Evolutionary conservation across 1,139 yeast genomes (phyloP).

Genomic region (Spathaspora sp.): DNA sequence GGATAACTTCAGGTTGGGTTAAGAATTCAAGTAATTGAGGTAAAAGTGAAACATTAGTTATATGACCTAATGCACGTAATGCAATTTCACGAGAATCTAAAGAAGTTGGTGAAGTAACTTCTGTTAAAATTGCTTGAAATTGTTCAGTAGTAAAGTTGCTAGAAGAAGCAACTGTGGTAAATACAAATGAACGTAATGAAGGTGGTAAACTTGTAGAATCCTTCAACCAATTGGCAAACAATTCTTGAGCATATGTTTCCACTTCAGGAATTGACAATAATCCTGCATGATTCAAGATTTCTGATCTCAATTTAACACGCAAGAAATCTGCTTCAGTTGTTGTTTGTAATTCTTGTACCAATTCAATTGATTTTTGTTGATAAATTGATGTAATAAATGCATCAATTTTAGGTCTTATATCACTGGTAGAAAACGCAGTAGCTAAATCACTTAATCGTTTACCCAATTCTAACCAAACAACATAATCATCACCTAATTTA

Average conservation of each 20-base stretch:
- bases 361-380: constrained; percentile 34
- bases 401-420: constrained; percentile 38
- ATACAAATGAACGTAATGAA: constrained; percentile 53
- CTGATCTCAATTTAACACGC: constrained; percentile 50
- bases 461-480: constrained; percentile 66
- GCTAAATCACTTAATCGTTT: constrained; percentile 42
- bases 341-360: constrained; percentile 29
- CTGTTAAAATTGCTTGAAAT: constrained; percentile 47
- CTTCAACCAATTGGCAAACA: constrained; percentile 39
- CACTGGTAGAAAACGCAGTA: constrained; percentile 49
- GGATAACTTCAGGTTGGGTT: constrained; percentile 43
- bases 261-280: constrained; percentile 48
- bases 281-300: constrained; percentile 54
- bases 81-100: constrained; percentile 71
- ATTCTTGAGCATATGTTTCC: constrained; percentile 41
- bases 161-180: constrained; percentile 48
- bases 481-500: constrained; percentile 50
- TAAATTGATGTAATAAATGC: constrained; percentile 43
- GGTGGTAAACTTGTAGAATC: constrained; percentile 37
- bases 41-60: constrained; percentile 38
- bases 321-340: constrained; percentile 38
- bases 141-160: constrained; percentile 39
- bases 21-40: constrained; percentile 39
- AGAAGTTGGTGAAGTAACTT: constrained; percentile 56
- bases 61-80: constrained; percentile 57